Evolutionary conservation across 139 green algal species (phyloP), one percentile per base, ranked within the genome.

Genomic region (Asterochloris erici): DNA sequence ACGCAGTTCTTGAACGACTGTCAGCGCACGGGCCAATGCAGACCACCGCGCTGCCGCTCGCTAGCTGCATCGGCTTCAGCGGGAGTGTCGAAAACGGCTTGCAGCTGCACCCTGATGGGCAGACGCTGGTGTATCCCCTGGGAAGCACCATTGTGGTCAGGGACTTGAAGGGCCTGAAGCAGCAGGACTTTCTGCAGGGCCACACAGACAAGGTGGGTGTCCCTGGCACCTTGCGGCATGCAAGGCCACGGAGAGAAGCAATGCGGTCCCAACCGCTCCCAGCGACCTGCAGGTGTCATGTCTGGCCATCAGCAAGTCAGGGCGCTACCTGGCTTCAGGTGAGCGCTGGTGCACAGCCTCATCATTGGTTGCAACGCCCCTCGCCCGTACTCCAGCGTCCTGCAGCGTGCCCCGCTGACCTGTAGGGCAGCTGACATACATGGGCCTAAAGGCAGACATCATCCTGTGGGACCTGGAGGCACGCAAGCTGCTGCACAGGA

Each of bases 401-500:
- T 6, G 38, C 38, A 54, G 38, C 38, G 6, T 54, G 38, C 38
- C 38, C 38, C 38, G 38, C 38, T 54, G 38, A 54, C 38, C 73
- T 77, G n/a, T 77, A 6, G 94, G 94, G 12, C 93, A 96, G 84
- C 82, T 94, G 68, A 96, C 93, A 0, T 94, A 94, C 88, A 94
- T 96, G 91, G 94, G 94, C 12, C 95, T 97, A 86, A 90, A 86
- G 21, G 94, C 94, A 24, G 92, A 96, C 69, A 93, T 98, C 75
- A 95, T 96, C 83, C 87, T 98, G 14, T 98, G 94, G 94, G 93
- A 97, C 84, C 61, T 97, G 68, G 89, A 92, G 63, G 84, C 79
- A 0, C 85, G 86, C 17, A 87, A 84, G 61, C 78, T 94, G 17
- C 16, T 95, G 66, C 92, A 97, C 84, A 83, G 90, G 17, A 89